A percentile compares a stretch with the other conserved stretches of the same genome.
phyloP scores from a whole-genome alignment of 805 yeast species.

The Clavispora vitiphila region DNA sequence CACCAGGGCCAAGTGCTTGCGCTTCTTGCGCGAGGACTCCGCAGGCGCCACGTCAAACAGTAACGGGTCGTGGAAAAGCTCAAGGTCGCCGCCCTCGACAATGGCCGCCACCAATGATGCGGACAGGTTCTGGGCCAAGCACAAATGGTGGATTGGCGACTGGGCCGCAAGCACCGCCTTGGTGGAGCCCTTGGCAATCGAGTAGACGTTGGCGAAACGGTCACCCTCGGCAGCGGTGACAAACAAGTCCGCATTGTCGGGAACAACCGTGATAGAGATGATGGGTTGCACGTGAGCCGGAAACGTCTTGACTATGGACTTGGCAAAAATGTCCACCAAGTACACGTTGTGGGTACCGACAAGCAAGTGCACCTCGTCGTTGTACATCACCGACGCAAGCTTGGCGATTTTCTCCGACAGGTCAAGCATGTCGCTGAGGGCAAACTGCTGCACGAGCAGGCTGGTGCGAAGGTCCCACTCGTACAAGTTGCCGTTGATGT shows the following conservation, averaged over 20 bases:
- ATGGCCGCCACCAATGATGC: constrained; percentile 45
- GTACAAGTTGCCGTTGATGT: constrained; percentile 49
- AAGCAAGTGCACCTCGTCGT: constrained; percentile 42
- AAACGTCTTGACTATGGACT: constrained; percentile 43
- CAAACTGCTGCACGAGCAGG: constrained; percentile 37
- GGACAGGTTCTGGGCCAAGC: constrained; percentile 28
- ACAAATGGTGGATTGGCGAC: constrained; percentile 48
- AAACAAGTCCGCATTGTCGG: constrained; percentile 39
- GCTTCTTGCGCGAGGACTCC: constrained; percentile 25
- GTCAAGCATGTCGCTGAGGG: constrained; percentile 32
- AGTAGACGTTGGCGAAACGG: constrained; percentile 72
- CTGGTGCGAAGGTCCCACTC: constrained; percentile 57
- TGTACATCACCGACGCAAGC: constrained; percentile 23
- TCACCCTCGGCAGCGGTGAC: constrained; percentile 74
- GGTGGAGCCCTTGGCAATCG: constrained; percentile 41
- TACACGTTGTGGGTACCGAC: constrained; percentile 65
- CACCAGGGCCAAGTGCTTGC: constrained; percentile 34
- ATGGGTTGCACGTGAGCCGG: constrained; percentile 79
- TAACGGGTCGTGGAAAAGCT: constrained; percentile 61
- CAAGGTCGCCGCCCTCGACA: constrained; percentile 73
- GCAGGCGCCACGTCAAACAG: constrained; percentile 19
- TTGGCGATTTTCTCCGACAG: constrained; percentile 29
- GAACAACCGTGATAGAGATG: constrained; percentile 39
- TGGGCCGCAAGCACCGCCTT: constrained; percentile 64
- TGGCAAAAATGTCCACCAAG: constrained; percentile 40